Conservation (phyloP, 1,139 yeast genomes). For the Geotrichum carabidarum region DNA sequence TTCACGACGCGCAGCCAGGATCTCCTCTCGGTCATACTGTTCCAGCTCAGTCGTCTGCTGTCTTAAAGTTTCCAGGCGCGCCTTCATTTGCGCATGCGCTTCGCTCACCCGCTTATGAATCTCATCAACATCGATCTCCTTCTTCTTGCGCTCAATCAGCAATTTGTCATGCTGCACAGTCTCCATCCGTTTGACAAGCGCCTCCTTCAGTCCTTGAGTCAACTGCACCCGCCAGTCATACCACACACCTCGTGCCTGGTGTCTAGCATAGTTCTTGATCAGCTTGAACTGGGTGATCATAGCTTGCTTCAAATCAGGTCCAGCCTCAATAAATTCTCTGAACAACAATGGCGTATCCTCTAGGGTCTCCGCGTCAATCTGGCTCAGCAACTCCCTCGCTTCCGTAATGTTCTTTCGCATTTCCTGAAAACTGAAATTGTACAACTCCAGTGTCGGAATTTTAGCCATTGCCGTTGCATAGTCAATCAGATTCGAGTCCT, state of each 20-base stretch:
- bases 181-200: slow-evolving; percentile 27
- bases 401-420: slow-evolving; percentile 45
- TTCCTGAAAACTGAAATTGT: slow-evolving; percentile 45
- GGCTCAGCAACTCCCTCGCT: slow-evolving; percentile 44
- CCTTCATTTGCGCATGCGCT: slow-evolving; percentile 9
- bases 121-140: not conserved
- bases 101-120: not conserved
- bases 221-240: slow-evolving; percentile 54
- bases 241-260: slow-evolving; percentile 52
- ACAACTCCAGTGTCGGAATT: slow-evolving; percentile 34
- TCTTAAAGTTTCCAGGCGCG: slow-evolving; percentile 5
- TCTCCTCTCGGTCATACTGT: slow-evolving; percentile 4
- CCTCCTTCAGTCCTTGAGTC: slow-evolving; percentile 42
- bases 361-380: slow-evolving; percentile 43
- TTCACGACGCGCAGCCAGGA: not conserved
- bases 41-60: slow-evolving; percentile 10
- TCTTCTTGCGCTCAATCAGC: slow-evolving; percentile 1
- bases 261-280: slow-evolving; percentile 48
- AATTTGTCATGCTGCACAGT: slow-evolving; percentile 9
- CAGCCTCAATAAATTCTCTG: slow-evolving; percentile 44
- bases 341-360: slow-evolving; percentile 49
- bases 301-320: slow-evolving; percentile 39
- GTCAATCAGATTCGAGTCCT: slow-evolving; percentile 23
- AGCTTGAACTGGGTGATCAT: slow-evolving; percentile 47
- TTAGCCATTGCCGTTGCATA: slow-evolving; percentile 30